phyloP scores from a whole-genome alignment of 2,329 filamentous ascomycete genomes.

The Sclerotinia glacialis region DNA sequence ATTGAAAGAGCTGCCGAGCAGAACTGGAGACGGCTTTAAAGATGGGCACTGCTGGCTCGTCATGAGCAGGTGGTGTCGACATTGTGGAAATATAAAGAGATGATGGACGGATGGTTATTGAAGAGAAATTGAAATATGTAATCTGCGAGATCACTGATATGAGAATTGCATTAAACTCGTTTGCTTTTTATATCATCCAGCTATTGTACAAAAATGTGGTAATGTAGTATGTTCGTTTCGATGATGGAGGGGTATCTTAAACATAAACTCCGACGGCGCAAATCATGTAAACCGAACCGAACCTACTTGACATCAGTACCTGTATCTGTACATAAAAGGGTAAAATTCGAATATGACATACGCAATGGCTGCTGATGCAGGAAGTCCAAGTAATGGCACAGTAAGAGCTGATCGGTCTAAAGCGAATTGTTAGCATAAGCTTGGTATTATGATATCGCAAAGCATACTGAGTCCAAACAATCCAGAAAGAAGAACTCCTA shows the following conservation, averaged over 20 bases:
- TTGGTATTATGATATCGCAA: neutral
- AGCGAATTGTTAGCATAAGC: slow-evolving; percentile 25
- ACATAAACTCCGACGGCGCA: slow-evolving; percentile 99
- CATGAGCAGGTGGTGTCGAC: slow-evolving; percentile 33
- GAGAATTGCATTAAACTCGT: slow-evolving; percentile 25
- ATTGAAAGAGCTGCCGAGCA: slow-evolving; percentile 68
- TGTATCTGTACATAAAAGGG: slow-evolving; percentile 1
- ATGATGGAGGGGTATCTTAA: slow-evolving; percentile 44
- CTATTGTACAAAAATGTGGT: slow-evolving; percentile 38
- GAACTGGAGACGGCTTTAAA: slow-evolving; percentile 77
- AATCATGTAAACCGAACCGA: slow-evolving; percentile 97
- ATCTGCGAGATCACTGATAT: slow-evolving; percentile 28
- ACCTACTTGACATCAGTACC: slow-evolving; percentile 50
- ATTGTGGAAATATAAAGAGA: slow-evolving; percentile 27
- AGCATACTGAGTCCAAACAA: slow-evolving; percentile 81
- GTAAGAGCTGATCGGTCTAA: slow-evolving; percentile 78
- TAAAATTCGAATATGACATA: slow-evolving; percentile 51
- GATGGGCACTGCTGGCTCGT: slow-evolving; percentile 47
- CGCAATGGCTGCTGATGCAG: slow-evolving; percentile 87
- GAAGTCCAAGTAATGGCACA: slow-evolving; percentile 74
- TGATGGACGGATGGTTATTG: neutral
- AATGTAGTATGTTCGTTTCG: slow-evolving; percentile 30
- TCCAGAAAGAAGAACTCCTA: slow-evolving; percentile 70
- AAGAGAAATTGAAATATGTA: slow-evolving; percentile 8
- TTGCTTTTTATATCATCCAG: slow-evolving; percentile 36